Conservation (phyloP, 208 protist species). For the Endotrypanum monterogeii region DNA sequence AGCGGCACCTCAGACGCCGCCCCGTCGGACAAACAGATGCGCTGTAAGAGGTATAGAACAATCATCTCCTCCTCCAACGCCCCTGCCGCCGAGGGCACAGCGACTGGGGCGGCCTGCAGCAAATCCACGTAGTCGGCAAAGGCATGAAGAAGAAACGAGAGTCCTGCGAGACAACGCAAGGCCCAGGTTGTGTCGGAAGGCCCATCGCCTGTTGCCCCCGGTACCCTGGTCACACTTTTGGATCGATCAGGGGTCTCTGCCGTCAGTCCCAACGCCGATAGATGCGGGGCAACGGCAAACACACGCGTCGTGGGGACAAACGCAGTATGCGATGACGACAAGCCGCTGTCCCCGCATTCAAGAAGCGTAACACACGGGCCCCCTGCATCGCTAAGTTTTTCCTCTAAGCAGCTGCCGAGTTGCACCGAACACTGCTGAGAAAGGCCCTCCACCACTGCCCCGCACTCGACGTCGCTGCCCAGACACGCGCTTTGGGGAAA, state of each 20-base stretch:
- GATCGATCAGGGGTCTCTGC: neutral
- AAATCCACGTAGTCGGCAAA: slow-evolving; percentile 31
- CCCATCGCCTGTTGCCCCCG: too few species aligned
- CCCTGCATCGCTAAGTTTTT: neutral
- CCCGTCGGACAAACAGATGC: neutral
- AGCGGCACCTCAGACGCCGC: neutral
- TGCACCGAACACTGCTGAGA: neutral
- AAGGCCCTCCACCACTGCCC: neutral
- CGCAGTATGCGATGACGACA: neutral
- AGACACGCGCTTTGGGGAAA: too few species aligned
- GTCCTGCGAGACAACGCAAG: slow-evolving; percentile 24
- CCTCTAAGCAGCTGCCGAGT: neutral
- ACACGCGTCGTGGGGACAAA: neutral
- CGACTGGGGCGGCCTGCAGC: neutral
- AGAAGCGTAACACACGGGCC: neutral
- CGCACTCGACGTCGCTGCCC: neutral
- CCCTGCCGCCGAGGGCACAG: neutral
- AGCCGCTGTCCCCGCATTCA: neutral
- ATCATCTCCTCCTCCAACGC: neutral
- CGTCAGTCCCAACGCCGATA: slow-evolving; percentile 14
- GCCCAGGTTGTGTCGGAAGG: slow-evolving; percentile 29
- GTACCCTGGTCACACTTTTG: neutral
- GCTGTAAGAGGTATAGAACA: neutral
- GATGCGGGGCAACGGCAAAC: slow-evolving; percentile 14
- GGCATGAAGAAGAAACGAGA: slow-evolving; percentile 22